Evolutionary conservation across 805 yeast genomes (phyloP).

Genomic region (Zygosaccharomyces lentus): DNA sequence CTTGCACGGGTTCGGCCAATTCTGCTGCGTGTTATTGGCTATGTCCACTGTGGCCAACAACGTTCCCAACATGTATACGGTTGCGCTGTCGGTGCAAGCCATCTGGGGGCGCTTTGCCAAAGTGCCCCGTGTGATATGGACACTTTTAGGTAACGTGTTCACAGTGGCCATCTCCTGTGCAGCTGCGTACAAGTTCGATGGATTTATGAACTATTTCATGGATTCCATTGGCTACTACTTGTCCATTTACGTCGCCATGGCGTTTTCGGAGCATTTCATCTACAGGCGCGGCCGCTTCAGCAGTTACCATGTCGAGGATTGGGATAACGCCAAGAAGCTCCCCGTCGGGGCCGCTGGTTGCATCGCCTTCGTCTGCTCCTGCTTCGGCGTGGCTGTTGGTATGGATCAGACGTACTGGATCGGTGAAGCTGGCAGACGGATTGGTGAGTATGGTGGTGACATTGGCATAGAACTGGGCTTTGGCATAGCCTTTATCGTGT

Average conservation of each 20-base stretch:
- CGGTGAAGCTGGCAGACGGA: constrained; percentile 60
- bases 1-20: constrained; percentile 83
- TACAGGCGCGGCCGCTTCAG: constrained; percentile 54
- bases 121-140: constrained; percentile 83
- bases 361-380: constrained; percentile 75
- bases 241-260: constrained; percentile 74
- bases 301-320: constrained; percentile 60
- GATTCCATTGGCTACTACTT: constrained; percentile 87
- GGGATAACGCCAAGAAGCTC: constrained; percentile 51
- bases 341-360: constrained; percentile 80
- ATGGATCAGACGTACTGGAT: constrained; percentile 83
- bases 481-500: constrained; percentile 61
- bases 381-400: constrained; percentile 80
- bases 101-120: constrained; percentile 68
- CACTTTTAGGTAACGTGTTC: constrained; percentile 65
- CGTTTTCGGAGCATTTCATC: constrained; percentile 77
- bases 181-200: constrained; percentile 68
- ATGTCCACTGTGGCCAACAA: constrained; percentile 86
- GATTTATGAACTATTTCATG: constrained; percentile 83
- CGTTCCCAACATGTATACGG: constrained; percentile 90
- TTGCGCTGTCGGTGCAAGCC: constrained; percentile 82
- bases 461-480: constrained; percentile 78
- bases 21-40: constrained; percentile 79
- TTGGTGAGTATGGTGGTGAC: constrained; percentile 76
- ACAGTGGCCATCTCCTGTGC: constrained; percentile 87